Evolutionary conservation across 1,284 basidiomycete species (phyloP).

Genomic region (Rhodotorula sp.): DNA sequence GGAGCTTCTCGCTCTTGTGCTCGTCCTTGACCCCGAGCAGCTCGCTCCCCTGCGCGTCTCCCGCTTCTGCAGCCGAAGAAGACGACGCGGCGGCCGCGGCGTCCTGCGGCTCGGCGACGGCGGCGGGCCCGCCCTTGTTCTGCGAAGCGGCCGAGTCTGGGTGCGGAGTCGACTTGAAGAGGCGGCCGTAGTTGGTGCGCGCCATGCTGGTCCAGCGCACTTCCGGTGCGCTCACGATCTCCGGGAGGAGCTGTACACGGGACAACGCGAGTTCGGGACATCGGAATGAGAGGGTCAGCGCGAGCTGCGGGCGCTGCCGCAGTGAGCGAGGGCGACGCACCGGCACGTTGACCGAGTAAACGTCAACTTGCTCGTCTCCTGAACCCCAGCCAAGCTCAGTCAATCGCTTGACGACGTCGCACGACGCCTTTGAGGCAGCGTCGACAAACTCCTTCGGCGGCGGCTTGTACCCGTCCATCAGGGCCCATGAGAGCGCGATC

Average conservation of each 20-base stretch:
- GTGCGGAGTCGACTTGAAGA: slow-evolving; percentile 62
- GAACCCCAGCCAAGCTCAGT: slow-evolving; percentile 60
- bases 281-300: neutral
- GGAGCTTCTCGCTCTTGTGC: slow-evolving; percentile 52
- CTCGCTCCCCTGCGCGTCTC: neutral
- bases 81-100: neutral
- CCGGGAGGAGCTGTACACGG: slow-evolving; percentile 46
- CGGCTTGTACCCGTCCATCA: slow-evolving; percentile 70
- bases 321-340: neutral
- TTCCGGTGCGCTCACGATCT: slow-evolving; percentile 51
- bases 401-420: slow-evolving; percentile 68
- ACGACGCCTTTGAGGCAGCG: slow-evolving; percentile 69
- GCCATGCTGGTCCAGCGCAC: slow-evolving; percentile 75
- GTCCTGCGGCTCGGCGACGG: slow-evolving; percentile 25
- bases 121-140: slow-evolving; percentile 46
- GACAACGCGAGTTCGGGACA: slow-evolving; percentile 41
- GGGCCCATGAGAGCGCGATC: slow-evolving; percentile 82
- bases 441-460: slow-evolving; percentile 55
- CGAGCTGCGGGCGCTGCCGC: no score
- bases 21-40: slow-evolving; percentile 21
- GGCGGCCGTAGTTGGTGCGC: slow-evolving; percentile 70
- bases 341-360: slow-evolving; percentile 80
- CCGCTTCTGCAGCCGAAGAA: neutral
- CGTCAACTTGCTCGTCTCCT: slow-evolving; percentile 61
- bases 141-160: slow-evolving; percentile 20